Evolutionary conservation across 441 rosid species (phyloP), one percentile per base, ranked within the genome.

Genomic region (Populus hybrid): DNA sequence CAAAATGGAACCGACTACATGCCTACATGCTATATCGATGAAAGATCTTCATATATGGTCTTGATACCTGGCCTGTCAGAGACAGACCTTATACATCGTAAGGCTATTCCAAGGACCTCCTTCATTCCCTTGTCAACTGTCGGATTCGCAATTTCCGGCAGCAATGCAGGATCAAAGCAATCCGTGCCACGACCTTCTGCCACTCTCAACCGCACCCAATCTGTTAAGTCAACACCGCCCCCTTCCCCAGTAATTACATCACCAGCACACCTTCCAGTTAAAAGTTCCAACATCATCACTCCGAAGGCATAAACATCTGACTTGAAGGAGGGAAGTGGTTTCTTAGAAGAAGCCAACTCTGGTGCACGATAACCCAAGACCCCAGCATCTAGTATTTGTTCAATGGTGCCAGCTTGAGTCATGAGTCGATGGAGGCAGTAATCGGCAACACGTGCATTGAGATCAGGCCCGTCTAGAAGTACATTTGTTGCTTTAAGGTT

Each of bases 331-430:
- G 96, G 98, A 32, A 89, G 77, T 2, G 99, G 99, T 79, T 94
- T 96, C 90, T 95, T 94, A 20, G 94, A 86, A 71, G 93, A 87
- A 67, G 95, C 97, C 78, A 96, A 85, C 87, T 96, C 99, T 0
- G 99, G 99, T 67, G 98, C 97, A 21, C 97, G 87, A 80, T 96
- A 96, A n/a, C 99, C 99, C n/a, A 93, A 83, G 57, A 96, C 92
- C 32, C 98, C 99, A 38, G 98, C 94, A 78, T 96, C 99, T 16
- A 94, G 90, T 77, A 96, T 91, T 80, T 96, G 99, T 50, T 94
- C 99, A 0, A 90, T 85, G 77, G 94, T 96, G 75, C 99, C 97
- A 1, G 97, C 99, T 83, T 91, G 97, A 73, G 97, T 94, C 99
- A 93, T 94, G 74, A 96, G 90, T 20, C 99, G 90, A 74, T 96